Conservation (phyloP, 176 grass and related monocot species). For the Oryza punctata region DNA sequence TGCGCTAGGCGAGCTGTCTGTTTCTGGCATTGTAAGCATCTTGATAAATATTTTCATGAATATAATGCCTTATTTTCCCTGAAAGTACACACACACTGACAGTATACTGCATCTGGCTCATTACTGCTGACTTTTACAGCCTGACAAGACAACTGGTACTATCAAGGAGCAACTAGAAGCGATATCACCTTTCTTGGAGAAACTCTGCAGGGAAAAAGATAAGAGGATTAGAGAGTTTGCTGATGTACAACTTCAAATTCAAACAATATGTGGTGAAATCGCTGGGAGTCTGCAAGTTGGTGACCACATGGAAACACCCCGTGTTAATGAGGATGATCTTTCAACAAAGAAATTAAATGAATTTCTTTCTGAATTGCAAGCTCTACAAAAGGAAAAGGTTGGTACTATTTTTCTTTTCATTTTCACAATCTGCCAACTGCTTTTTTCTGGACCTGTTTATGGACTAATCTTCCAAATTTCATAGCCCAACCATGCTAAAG, state of each 20-base stretch:
- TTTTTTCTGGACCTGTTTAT: conserved; percentile 18
- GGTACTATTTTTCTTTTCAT: conserved; percentile 20
- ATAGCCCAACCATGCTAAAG: not conserved
- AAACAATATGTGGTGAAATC: conserved; percentile 72
- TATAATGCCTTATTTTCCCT: not conserved
- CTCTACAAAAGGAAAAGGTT: conserved; percentile 96
- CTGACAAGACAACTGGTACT: conserved; percentile 84
- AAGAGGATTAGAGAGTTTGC: conserved; percentile 80
- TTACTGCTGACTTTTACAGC: conserved; percentile 49
- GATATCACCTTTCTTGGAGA: conserved; percentile 72
- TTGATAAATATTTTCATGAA: not conserved
- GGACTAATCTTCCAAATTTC: conserved; percentile 5
- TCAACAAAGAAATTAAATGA: conserved; percentile 80
- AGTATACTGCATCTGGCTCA: conserved; percentile 8
- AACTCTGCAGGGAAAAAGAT: conserved; percentile 68
- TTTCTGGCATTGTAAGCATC: conserved; percentile 64
- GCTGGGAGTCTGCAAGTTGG: conserved; percentile 54
- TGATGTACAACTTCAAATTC: conserved; percentile 72
- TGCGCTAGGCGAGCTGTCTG: conserved; percentile 75
- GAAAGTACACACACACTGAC: not conserved
- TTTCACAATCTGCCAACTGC: not conserved
- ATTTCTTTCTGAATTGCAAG: conserved; percentile 75
- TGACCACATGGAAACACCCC: conserved; percentile 37
- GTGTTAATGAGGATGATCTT: conserved; percentile 80
- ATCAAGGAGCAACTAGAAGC: conserved; percentile 85